Percentiles rank a stretch among this genome's conserved stretches.
Evolutionary conservation across 2,329 filamentous ascomycete species (phyloP).

Genomic region (Ceratocystis smalleyi): DNA sequence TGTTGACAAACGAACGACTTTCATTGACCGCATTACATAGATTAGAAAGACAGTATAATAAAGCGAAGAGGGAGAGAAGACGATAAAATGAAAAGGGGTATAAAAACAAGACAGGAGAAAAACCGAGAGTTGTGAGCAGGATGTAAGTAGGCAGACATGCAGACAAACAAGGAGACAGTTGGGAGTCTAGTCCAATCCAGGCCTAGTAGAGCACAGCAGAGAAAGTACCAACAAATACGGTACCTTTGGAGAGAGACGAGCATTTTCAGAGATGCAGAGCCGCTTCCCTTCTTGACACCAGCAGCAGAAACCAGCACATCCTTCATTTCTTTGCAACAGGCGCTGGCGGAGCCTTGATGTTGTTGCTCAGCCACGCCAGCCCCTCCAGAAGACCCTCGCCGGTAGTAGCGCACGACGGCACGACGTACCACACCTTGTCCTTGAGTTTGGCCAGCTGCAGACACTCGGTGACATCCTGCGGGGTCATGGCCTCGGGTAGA

Average conservation of each 20-base stretch:
- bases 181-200: not conserved
- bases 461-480: conserved; percentile 62
- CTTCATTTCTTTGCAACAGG: conserved; percentile 38
- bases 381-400: conserved; percentile 71
- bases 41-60: conserved; percentile 1
- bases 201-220: not conserved
- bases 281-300: not conserved
- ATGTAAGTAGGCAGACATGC: no score
- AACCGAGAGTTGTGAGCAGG: not conserved
- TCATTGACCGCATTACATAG: conserved; percentile 8
- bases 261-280: not conserved
- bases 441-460: conserved; percentile 63
- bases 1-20: conserved; percentile 5
- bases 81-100: not conserved
- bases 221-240: not conserved
- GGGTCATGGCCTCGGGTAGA: conserved; percentile 66
- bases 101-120: conserved; percentile 5
- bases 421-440: conserved; percentile 74
- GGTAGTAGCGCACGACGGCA: conserved; percentile 66
- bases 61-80: conserved; percentile 4
- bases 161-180: not conserved
- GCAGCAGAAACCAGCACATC: not conserved
- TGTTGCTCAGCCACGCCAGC: conserved; percentile 69
- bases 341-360: conserved; percentile 52
- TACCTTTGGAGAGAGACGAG: not conserved